A percentile compares a stretch with the other conserved stretches of the same genome.
These are phyloP conservation scores for Fomitopsis pulvina DNA, from an alignment of 768 basidiomycete genomes.

Conservation along the genomic window DNA sequence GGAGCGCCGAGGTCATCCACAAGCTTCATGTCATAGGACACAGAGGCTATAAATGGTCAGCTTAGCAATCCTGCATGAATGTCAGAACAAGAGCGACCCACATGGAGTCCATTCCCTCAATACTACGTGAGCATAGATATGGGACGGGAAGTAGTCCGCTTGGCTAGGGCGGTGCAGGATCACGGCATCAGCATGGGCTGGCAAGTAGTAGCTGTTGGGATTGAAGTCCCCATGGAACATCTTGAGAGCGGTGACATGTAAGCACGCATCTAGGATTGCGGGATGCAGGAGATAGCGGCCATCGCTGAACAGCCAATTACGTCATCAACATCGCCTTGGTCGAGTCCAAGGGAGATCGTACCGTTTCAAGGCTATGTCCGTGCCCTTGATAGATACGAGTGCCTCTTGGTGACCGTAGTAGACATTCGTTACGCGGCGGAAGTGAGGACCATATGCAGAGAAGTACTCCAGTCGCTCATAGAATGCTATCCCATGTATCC, in stretches of 20 bases:
- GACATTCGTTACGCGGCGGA: conserved; percentile 1
- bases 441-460: not conserved
- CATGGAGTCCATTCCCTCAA: conserved; percentile 25
- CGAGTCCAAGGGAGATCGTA: not conserved
- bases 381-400: conserved; percentile 2
- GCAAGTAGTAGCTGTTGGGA: conserved; percentile 26
- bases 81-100: not conserved
- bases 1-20: conserved; percentile 21
- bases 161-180: conserved; percentile 13
- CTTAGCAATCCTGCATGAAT: not conserved
- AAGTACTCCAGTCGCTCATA: not conserved
- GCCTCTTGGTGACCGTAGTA: conserved; percentile 1
- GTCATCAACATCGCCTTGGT: too few relatives aligned
- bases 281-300: conserved; percentile 12
- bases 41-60: conserved; percentile 9
- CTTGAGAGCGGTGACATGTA: conserved; percentile 27
- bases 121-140: conserved; percentile 19
- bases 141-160: conserved; percentile 9
- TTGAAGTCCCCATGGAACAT: conserved; percentile 24
- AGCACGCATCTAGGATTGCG: conserved; percentile 30
- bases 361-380: not conserved
- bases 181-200: conserved; percentile 17
- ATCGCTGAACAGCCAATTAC: too few relatives aligned
- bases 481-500: not conserved
- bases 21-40: conserved; percentile 23